phyloP scores from a whole-genome alignment of 1,284 basidiomycete genomes.

The Pascua sp. region DNA sequence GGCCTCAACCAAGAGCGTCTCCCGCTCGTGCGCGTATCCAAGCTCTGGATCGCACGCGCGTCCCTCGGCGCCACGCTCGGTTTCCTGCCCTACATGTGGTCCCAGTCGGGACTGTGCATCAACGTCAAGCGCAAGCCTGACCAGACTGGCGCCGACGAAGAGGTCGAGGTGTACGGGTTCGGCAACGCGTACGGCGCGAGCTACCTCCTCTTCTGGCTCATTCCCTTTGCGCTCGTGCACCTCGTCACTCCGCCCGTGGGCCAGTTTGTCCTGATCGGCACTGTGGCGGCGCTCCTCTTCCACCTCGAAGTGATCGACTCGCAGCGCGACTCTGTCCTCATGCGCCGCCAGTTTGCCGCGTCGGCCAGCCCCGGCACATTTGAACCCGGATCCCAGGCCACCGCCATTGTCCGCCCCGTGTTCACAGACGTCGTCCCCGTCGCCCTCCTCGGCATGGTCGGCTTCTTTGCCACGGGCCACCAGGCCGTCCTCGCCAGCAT shows the following conservation, averaged over 20 bases:
- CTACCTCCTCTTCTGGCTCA: conserved; percentile 74
- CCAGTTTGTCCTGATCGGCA: conserved; percentile 68
- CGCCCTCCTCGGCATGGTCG: conserved; percentile 67
- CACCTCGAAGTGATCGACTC: conserved; percentile 76
- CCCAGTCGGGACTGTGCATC: conserved; percentile 66
- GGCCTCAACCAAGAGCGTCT: conserved; percentile 38
- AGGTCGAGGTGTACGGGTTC: conserved; percentile 75
- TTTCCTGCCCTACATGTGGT: conserved; percentile 65
- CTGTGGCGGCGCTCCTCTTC: conserved; percentile 63
- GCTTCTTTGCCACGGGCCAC: conserved; percentile 88
- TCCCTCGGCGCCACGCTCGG: conserved; percentile 57
- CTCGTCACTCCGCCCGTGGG: conserved; percentile 72
- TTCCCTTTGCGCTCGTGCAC: conserved; percentile 63
- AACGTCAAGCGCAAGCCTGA: conserved; percentile 55
- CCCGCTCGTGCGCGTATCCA: conserved; percentile 53
- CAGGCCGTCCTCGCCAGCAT: conserved; percentile 84
- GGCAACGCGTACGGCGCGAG: conserved; percentile 85
- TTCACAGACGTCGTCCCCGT: conserved; percentile 70
- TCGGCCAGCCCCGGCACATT: conserved; percentile 35
- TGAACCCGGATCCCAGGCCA: conserved; percentile 53
- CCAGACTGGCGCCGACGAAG: conserved; percentile 30
- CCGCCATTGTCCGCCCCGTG: conserved; percentile 49
- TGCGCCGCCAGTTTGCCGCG: conserved; percentile 45
- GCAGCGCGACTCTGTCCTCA: conserved; percentile 63
- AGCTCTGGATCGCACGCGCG: conserved; percentile 63